Evolutionary conservation across 257 asterid species (phyloP).

Genomic region (Fraxinus cuspidata): DNA sequence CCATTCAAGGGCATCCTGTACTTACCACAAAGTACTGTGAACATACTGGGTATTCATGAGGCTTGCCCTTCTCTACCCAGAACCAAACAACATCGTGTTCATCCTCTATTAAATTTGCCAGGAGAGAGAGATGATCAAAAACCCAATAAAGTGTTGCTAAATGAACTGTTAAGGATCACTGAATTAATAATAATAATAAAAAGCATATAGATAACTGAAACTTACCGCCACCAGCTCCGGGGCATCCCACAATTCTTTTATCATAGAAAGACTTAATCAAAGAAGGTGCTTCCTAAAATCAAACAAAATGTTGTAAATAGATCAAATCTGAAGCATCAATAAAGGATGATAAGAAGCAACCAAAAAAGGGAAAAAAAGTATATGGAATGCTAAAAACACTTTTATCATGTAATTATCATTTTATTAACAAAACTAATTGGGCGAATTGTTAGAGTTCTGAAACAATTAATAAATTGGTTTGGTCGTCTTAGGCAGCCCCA

Average conservation of each 20-base stretch:
- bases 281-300: slow-evolving; percentile 82
- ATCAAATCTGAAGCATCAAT: neutral
- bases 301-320: slow-evolving; percentile 5
- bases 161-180: slow-evolving; percentile 23
- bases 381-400: neutral
- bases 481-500: too few relatives aligned
- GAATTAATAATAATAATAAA: neutral
- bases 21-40: slow-evolving; percentile 88
- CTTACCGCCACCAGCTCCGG: slow-evolving; percentile 90
- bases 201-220: slow-evolving; percentile 11
- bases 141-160: too few relatives aligned
- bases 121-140: too few relatives aligned
- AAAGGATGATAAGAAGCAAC: neutral
- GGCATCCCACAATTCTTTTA: slow-evolving; percentile 91
- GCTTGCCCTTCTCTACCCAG: slow-evolving; percentile 94
- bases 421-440: too few relatives aligned
- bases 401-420: too few relatives aligned
- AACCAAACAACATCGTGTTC: slow-evolving; percentile 99
- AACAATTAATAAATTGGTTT: too few relatives aligned
- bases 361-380: neutral
- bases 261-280: slow-evolving; percentile 64
- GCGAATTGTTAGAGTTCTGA: too few relatives aligned
- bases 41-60: slow-evolving; percentile 96
- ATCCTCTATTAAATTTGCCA: slow-evolving; percentile 78
- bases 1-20: slow-evolving; percentile 18